Conservation (phyloP, 495 filamentous ascomycete species). For the Corynascus novoguineensis region DNA sequence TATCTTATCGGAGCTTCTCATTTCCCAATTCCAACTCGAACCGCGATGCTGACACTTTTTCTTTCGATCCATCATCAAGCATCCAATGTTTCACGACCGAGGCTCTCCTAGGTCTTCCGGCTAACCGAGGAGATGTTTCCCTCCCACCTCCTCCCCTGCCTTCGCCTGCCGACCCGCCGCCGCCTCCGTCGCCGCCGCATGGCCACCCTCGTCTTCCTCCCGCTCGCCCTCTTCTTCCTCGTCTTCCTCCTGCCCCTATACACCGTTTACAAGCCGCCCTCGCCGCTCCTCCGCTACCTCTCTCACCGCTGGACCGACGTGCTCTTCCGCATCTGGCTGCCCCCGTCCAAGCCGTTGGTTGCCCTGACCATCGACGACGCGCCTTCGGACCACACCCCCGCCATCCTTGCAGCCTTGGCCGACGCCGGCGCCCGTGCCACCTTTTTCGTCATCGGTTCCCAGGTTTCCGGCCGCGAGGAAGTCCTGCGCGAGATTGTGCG, state of each 20-base stretch:
- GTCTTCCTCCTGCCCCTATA: constrained; percentile 52
- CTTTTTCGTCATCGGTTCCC: constrained; percentile 74
- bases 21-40: background rate
- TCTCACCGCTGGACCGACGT: constrained; percentile 67
- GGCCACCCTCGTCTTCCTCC: constrained; percentile 46
- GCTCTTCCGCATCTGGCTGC: constrained; percentile 58
- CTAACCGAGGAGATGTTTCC: constrained; percentile 35
- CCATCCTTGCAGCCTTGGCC: constrained; percentile 61
- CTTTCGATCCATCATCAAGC: too few relatives aligned
- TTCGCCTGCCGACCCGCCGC: constrained; percentile 50
- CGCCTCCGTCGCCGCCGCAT: constrained; percentile 52
- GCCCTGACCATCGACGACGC: constrained; percentile 83
- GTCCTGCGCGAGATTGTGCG: constrained; percentile 57
- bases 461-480: constrained; percentile 57
- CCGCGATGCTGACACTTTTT: background rate
- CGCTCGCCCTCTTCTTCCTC: constrained; percentile 42
- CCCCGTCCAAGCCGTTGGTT: constrained; percentile 52
- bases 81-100: too few relatives aligned
- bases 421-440: constrained; percentile 57
- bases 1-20: constrained; percentile 5
- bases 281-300: constrained; percentile 59
- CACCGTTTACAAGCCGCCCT: constrained; percentile 70
- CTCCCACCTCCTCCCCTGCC: constrained; percentile 24
- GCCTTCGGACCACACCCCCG: constrained; percentile 64
- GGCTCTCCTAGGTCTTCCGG: too few relatives aligned